Evolutionary conservation across 1,284 basidiomycete species (phyloP).

Genomic region (Ceratobasidium sp.): DNA sequence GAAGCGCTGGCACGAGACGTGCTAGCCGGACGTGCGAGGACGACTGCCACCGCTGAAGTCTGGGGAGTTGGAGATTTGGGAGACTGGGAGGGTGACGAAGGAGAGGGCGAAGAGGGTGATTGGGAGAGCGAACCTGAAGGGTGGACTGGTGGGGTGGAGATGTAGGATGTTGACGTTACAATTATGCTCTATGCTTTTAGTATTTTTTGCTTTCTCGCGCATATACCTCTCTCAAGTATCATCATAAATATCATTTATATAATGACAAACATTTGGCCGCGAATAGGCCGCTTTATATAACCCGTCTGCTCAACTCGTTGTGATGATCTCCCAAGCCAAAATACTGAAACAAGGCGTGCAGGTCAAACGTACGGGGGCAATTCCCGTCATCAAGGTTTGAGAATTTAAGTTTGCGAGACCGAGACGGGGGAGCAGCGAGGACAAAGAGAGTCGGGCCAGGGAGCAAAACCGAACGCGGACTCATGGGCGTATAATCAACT

Average conservation of each 20-base stretch:
- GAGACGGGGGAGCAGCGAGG: too few relatives aligned
- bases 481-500: too few relatives aligned
- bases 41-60: constrained; percentile 33
- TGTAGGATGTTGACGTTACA: constrained; percentile 36
- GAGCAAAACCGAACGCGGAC: too few relatives aligned
- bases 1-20: constrained; percentile 37
- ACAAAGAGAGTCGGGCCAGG: too few relatives aligned
- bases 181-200: background rate
- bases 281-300: too few relatives aligned
- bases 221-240: background rate
- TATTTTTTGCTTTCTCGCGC: background rate
- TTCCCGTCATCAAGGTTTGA: too few relatives aligned
- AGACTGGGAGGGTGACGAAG: constrained; percentile 17
- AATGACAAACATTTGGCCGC: too few relatives aligned
- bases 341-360: too few relatives aligned
- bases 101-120: constrained; percentile 45
- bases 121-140: constrained; percentile 50
- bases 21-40: constrained; percentile 37
- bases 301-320: too few relatives aligned
- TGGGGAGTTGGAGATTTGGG: constrained; percentile 48
- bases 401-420: too few relatives aligned
- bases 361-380: too few relatives aligned
- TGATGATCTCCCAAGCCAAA: too few relatives aligned
- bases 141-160: constrained; percentile 47
- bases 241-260: background rate